Base-by-base conservation (phyloP, 1,284 basidiomycete genomes). In the Heimioporus retisporus region DNA sequence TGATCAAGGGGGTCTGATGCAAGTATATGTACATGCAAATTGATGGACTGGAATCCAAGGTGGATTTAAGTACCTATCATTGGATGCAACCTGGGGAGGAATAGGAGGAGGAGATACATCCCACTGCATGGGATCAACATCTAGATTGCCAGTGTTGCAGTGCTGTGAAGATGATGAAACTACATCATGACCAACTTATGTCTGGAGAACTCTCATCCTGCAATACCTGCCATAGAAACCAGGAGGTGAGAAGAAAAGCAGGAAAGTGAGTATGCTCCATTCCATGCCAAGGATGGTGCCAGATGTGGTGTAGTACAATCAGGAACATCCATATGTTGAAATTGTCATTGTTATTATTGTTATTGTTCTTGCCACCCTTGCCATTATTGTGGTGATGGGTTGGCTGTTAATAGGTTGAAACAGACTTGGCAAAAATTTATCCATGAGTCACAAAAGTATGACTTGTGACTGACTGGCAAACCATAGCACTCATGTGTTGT, bases 11-110 rank as follows among this genome's bases (percentile, higher is more conserved):
- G 54, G 15, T 10, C 31, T 61, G 19, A 16, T 61, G 1, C 25
- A 11, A 23, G 42, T 48, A 40, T 61, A 61, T n/a, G 55, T 43
- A 15, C 54, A 61, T 28, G 14, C 55, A 61, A n/a, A 61, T 61
- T n/a, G 54, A 61, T 35, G 28, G 54, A 2, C 54, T 61, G 19
- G 60, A 61, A 48, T 6, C 18, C 1, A 44, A 55, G n/a, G 60
- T 19, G n/a, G 60, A 43, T 16, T 14, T 60, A n/a, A 31, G 8
- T 6, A 61, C 54, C 3, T 61, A 61, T 48, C 60, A 61, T 55
- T 16, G 25, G 14, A 48, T 16, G 15, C 21, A 16, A 11, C 23
- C 31, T 28, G 25, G 18, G 46, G 43, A 55, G 13, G n/a, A 48
- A 48, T n/a, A 35, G 14, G 1, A 31, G n/a, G 5, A 15, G 10